Evolutionary conservation across 1,284 basidiomycete species (phyloP), one percentile per base, ranked within the genome.

Genomic region (Ustilago cynodontis): DNA sequence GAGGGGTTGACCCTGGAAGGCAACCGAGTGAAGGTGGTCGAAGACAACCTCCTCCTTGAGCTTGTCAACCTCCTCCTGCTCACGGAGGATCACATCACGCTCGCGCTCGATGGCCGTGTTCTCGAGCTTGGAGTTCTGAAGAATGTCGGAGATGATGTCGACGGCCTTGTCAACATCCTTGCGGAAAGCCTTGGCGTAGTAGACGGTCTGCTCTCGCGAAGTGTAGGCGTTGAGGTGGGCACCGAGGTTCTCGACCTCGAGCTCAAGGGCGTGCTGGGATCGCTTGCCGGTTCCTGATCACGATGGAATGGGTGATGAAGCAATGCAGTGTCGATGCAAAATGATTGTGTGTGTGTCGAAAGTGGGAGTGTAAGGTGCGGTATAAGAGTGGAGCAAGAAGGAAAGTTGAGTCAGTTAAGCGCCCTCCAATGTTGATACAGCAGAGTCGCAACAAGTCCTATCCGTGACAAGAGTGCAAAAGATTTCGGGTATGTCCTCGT

Each of bases 41-140:
- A 99, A 99, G 22, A 99, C 94, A 82, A 99, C 96, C 88, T 99
- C 96, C 89, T 98, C 95, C 69, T 93, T 88, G 89, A 97, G 94
- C 89, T 98, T 98, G 88, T 98, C 95, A 51, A 99, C 97, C 89
- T 99, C 97, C 89, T 98, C 94, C 89, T 98, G 95, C 87, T 99
- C 97, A 76, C 97, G 90, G 66, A 99, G 88, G 82, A 99, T 99
- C 66, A 99, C 96, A 86, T 97, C 94, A 56, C 96, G 91, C 89
- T 99, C 97, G 79, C 95, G 90, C 88, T 99, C 96, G 82, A 99
- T 92, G 2, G 96, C 95, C 43, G 89, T 83, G 71, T 87, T 88
- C 85, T 99, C 97, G 61, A 99, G 90, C 89, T 96, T 98, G 41
- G 94, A 96, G 88, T 96, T 97, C 88, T 98, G 95, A 56, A 99